Evolutionary conservation across 352 stramenopile genomes (phyloP).

Genomic region (Phytophthora rubi): DNA sequence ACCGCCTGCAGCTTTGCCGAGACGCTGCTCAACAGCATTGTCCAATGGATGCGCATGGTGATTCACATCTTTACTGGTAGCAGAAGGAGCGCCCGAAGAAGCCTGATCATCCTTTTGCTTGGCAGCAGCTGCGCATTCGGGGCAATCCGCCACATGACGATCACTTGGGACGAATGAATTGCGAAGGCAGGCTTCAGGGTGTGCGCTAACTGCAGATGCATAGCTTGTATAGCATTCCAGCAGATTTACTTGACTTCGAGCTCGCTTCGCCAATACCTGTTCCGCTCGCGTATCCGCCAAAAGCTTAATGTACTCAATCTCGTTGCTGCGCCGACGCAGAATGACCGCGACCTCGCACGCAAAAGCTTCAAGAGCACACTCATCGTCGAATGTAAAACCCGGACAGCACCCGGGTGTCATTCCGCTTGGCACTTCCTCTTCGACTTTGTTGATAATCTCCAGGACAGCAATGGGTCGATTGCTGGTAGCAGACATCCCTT

Average conservation of each 20-base stretch:
- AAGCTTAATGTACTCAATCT: conserved; percentile 92
- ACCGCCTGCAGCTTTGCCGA: conserved; percentile 16
- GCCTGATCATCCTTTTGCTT: conserved; percentile 26
- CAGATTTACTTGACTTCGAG: conserved; percentile 79
- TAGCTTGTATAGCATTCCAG: conserved; percentile 83
- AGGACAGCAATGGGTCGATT: conserved; percentile 83
- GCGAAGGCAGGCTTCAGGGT: conserved; percentile 58
- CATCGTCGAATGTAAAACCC: conserved; percentile 85
- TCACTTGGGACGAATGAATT: conserved; percentile 69
- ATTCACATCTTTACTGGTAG: conserved; percentile 6
- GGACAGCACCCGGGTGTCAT: conserved; percentile 11
- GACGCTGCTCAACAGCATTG: conserved; percentile 22
- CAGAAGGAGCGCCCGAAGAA: background rate
- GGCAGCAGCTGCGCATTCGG: conserved; percentile 41
- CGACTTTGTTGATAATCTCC: conserved; percentile 90
- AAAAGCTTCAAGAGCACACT: conserved; percentile 88
- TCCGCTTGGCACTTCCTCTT: conserved; percentile 36
- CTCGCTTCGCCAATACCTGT: conserved; percentile 72
- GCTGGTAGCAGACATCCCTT: conserved; percentile 39
- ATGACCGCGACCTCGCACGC: conserved; percentile 88
- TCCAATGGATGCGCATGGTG: conserved; percentile 9
- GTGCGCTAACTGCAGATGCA: conserved; percentile 48
- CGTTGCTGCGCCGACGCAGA: conserved; percentile 77
- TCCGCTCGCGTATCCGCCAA: conserved; percentile 80
- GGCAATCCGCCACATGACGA: conserved; percentile 45